A percentile compares a stretch with the other conserved stretches of the same genome.
These are phyloP conservation scores for Pachysandra terminalis DNA, from an alignment of 164 flowering plant species.

Conservation along the genomic window DNA sequence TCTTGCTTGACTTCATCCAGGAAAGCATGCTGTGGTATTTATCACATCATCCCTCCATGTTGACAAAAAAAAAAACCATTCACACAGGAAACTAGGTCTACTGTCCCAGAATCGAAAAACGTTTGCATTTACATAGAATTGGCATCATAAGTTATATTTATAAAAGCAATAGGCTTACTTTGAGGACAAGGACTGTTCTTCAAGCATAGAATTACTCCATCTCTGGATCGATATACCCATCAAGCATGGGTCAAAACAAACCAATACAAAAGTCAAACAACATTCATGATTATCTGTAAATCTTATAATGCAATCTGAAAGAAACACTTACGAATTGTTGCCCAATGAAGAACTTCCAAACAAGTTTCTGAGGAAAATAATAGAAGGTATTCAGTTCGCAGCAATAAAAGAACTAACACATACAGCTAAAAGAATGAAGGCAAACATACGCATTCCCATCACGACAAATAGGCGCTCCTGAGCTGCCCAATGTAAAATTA, in stretches of 20 bases:
- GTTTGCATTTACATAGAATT: too few relatives aligned
- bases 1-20: too few relatives aligned
- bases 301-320: too few relatives aligned
- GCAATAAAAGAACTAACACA: not conserved
- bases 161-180: too few relatives aligned
- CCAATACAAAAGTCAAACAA: too few relatives aligned
- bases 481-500: constrained; percentile 49
- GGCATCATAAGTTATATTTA: too few relatives aligned
- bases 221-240: constrained; percentile 15
- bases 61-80: too few relatives aligned
- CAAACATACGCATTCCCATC: constrained; percentile 18
- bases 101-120: too few relatives aligned
- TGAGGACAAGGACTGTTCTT: constrained; percentile 18
- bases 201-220: constrained; percentile 30
- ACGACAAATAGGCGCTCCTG: constrained; percentile 41
- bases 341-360: constrained; percentile 44
- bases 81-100: too few relatives aligned
- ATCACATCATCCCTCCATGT: too few relatives aligned
- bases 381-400: not conserved
- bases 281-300: too few relatives aligned
- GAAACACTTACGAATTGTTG: constrained; percentile 48
- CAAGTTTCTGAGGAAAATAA: constrained; percentile 39
- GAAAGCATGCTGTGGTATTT: too few relatives aligned
- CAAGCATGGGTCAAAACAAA: not conserved
- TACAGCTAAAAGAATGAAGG: not conserved